Percentiles rank a stretch among this genome's conserved stretches.
These are phyloP conservation scores for Aaosphaeria pasadenensis DNA, from an alignment of 2,329 filamentous ascomycete genomes.

Conservation along the genomic window DNA sequence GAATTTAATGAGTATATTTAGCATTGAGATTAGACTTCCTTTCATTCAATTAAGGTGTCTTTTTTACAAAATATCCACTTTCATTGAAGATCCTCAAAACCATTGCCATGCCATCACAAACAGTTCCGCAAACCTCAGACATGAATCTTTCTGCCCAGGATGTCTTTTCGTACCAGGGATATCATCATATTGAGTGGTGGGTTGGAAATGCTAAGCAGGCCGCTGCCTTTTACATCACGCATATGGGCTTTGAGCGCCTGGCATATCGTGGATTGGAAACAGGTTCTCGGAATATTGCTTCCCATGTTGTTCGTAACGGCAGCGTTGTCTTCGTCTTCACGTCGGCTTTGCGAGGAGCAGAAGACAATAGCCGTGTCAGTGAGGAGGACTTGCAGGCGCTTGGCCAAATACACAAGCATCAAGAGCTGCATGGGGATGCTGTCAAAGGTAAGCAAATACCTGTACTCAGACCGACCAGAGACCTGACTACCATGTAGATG, in stretches of 20 bases:
- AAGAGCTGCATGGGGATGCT: constrained; percentile 85
- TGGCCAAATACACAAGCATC: constrained; percentile 73
- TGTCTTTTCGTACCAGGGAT: background rate
- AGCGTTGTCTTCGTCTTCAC: constrained; percentile 75
- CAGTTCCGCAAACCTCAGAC: too few species aligned
- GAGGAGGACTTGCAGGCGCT: constrained; percentile 63
- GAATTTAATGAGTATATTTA: too few species aligned
- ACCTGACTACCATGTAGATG: constrained; percentile 57
- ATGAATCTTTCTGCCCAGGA: too few species aligned
- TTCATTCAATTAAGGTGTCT: too few species aligned
- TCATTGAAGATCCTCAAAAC: too few species aligned
- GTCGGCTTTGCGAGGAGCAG: constrained; percentile 39
- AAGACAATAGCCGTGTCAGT: constrained; percentile 17
- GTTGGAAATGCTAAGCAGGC: constrained; percentile 82
- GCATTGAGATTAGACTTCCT: too few species aligned
- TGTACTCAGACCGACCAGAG: constrained; percentile 39
- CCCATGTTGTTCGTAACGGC: constrained; percentile 73
- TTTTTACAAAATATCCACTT: too few species aligned
- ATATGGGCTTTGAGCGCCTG: constrained; percentile 75
- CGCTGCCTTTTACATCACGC: constrained; percentile 78
- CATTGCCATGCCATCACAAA: too few species aligned
- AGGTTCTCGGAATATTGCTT: constrained; percentile 71
- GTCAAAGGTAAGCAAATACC: constrained; percentile 58
- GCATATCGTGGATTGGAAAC: constrained; percentile 85
- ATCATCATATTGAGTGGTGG: constrained; percentile 28